Evolutionary conservation across 2,329 filamentous ascomycete species (phyloP).

Genomic region (Cladosporium sphaerospermum): DNA sequence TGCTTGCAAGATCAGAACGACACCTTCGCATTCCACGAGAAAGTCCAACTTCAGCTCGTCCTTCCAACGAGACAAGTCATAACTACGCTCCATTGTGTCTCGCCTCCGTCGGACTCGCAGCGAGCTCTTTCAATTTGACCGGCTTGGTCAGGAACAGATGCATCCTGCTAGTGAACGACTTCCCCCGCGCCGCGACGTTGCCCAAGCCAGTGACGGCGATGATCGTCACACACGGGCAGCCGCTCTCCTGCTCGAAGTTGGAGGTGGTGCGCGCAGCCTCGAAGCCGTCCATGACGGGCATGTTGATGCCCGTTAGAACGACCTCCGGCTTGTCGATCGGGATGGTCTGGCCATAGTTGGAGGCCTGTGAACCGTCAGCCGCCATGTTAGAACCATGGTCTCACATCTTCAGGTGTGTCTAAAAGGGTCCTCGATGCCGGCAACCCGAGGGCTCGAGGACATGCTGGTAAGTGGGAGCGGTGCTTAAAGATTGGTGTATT

Average conservation of each 20-base stretch:
- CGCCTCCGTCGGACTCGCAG: constrained; percentile 1
- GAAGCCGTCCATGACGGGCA: constrained; percentile 30
- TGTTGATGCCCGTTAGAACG: constrained; percentile 43
- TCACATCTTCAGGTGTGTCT: too few relatives aligned
- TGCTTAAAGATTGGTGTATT: too few relatives aligned
- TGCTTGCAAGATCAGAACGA: too few relatives aligned
- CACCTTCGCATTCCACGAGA: too few relatives aligned
- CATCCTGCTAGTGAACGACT: constrained; percentile 26
- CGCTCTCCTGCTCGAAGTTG: constrained; percentile 24
- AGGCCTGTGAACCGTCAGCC: too few relatives aligned
- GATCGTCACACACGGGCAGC: constrained; percentile 14
- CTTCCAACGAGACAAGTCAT: too few relatives aligned
- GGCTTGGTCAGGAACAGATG: constrained; percentile 29
- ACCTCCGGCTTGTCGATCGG: constrained; percentile 26
- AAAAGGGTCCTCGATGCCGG: too few relatives aligned
- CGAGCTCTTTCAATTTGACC: constrained; percentile 35
- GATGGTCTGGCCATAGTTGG: neutral
- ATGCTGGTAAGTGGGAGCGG: too few relatives aligned
- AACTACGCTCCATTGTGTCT: neutral
- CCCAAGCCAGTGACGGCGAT: constrained; percentile 22
- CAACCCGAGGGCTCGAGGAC: too few relatives aligned
- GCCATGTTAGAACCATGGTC: too few relatives aligned
- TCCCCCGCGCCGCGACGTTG: constrained; percentile 14
- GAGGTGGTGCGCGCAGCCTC: constrained; percentile 30
- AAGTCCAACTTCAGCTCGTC: too few relatives aligned